Base-by-base conservation (phyloP, 1,284 basidiomycete species). In the Boletus albobrunnescens region DNA sequence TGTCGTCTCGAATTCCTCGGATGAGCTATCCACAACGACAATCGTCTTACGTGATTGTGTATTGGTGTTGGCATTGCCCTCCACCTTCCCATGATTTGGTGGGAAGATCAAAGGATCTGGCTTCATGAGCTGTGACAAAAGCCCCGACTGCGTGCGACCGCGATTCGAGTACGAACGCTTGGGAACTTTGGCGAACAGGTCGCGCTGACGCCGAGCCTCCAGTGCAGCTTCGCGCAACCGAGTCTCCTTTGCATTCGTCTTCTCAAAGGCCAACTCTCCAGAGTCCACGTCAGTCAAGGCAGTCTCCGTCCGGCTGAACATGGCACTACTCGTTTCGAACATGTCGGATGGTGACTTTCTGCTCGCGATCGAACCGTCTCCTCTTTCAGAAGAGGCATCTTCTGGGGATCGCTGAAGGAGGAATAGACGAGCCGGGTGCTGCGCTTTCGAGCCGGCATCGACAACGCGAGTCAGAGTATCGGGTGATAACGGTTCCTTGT, bases 141-240 rank as follows among this genome's bases (percentile, higher is more conserved):
- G 63, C 6, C 87, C 86, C 4, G 78, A 78, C 36, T 67, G 67
- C 11, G 75, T 73, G 37, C 78, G 69, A 46, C 72, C 72, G 41
- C 84, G 69, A 54, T 79, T 77, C 58, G 80, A 77, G 56, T 84
- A 82, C 20, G 81, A 79, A 31, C 78, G 72, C 42, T 79, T 74
- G 5, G 88, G 86, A 10, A 85, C 72, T 67, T 91, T 92, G 47
- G 79, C 74, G 60, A 93, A 91, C 76, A 92, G 75, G 14, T 87
- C 81, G 27, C 77, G 76, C 58, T 89, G 80, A 6, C 84, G 75
- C 57, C 82, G 77, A 14, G 77, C 82, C 59, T 87, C 83, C 56
- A 78, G 49, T n/a, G 74, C 76, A 22, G 77, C 79, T 56, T 72
- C 68, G 11, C 58, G 68, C 17, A 73, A 52, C 10, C 65, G 64